These are phyloP conservation scores for Imleria badia DNA, from an alignment of 768 basidiomycete species.

Conservation along the genomic window DNA sequence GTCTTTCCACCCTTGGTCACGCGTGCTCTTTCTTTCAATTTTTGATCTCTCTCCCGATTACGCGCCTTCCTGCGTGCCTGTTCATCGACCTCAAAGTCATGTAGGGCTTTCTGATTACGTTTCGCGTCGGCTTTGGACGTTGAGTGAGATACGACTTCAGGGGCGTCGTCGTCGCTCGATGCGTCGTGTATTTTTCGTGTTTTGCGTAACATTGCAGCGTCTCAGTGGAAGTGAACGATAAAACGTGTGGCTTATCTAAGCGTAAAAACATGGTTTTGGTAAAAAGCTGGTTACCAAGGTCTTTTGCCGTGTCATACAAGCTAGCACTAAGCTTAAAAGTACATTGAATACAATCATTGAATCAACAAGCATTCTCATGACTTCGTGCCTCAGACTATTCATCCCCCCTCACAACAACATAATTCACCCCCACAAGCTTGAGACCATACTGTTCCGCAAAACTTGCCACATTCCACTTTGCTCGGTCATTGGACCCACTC, in stretches of 20 bases:
- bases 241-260: too few relatives aligned
- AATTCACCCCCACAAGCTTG: conserved; percentile 59
- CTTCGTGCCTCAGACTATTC: too few relatives aligned
- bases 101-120: conserved; percentile 37
- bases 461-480: conserved; percentile 52
- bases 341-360: too few relatives aligned
- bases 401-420: conserved; percentile 42
- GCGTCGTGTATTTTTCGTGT: conserved; percentile 7
- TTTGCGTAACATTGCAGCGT: conserved; percentile 20
- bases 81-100: conserved; percentile 37
- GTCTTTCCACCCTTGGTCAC: conserved; percentile 12
- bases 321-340: too few relatives aligned
- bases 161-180: conserved; percentile 44
- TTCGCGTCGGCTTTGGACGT: conserved; percentile 44
- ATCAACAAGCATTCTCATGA: too few relatives aligned
- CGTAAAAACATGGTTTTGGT: too few relatives aligned
- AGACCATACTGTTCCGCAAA: conserved; percentile 54
- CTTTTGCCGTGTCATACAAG: too few relatives aligned
- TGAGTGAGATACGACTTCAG: conserved; percentile 50
- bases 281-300: too few relatives aligned
- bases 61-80: conserved; percentile 42
- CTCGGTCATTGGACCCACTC: conserved; percentile 43
- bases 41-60: conserved; percentile 49
- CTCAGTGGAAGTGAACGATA: too few relatives aligned
- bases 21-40: conserved; percentile 48